Evolutionary conservation across 805 yeast genomes (phyloP), one percentile per base, ranked within the genome.

Genomic region (Kodamaea neixiangensis): DNA sequence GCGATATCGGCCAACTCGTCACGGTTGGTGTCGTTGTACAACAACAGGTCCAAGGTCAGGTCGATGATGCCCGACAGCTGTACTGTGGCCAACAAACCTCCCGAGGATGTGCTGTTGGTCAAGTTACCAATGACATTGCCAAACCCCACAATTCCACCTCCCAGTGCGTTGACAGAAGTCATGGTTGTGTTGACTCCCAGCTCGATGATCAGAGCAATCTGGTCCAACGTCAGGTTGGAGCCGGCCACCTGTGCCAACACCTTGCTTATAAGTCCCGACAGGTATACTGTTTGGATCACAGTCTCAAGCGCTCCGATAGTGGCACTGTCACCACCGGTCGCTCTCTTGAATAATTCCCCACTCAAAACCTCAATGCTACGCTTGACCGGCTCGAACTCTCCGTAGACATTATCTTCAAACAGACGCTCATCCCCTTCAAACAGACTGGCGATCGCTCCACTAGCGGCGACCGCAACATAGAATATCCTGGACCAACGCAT

Each of bases 161-260:
- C 51, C 44, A 40, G 45, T 17, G 29, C 43, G 44, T 48, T 48
- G 44, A 35, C 45, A 13, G 47, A 19, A 1, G 31, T 14, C 48
- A 48, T 25, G 14, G 31, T 33, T 2, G 48, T n/a, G 40, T 44
- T 48, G 20, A 48, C 29, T 18, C 29, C 38, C 45, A 33, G 45
- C 22, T n/a, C 45, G 3, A 65, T 53, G 15, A 59, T 35, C 51
- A 64, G 62, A 13, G 68, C 61, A 13, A 72, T 47, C 7, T 58
- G 60, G 49, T 66, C 60, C 60, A 69, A 63, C 37, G 66, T 61
- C 9, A 56, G 56, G n/a, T 68, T 60, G 3, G 67, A 63, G 19
- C 56, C 54, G 0, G 76, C 74, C 13, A 73, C 59, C 40, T 63
- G 66, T 37, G 67, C 61, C 17, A 71, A 52, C 18, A 66, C 57